A percentile compares a stretch with the other conserved stretches of the same genome.
These are phyloP conservation scores for Linanthus parryae DNA, from an alignment of 148 eudicot genomes.

Conservation along the genomic window DNA sequence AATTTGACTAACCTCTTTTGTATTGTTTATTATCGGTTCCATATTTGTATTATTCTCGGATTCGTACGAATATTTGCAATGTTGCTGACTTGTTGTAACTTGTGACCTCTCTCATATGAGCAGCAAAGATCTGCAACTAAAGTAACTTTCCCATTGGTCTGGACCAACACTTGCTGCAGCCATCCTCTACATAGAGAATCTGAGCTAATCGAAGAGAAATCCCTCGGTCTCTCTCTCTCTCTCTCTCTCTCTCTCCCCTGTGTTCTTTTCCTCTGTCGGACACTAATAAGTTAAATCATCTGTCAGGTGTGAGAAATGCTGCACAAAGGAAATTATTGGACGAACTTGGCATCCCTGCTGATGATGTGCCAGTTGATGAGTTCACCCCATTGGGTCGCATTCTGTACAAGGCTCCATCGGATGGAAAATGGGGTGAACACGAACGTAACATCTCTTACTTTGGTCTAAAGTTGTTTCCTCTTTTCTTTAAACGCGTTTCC, in stretches of 20 bases:
- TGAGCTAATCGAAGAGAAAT: constrained; percentile 68
- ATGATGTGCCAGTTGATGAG: constrained; percentile 91
- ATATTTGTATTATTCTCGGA: too few species aligned
- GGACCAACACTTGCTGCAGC: constrained; percentile 99
- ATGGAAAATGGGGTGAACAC: constrained; percentile 99
- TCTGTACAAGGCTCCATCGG: constrained; percentile 95
- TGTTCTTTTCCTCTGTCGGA: not conserved
- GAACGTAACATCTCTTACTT: constrained; percentile 46
- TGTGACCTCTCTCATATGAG: constrained; percentile 7
- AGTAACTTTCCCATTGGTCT: constrained; percentile 93
- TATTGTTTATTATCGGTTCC: too few species aligned
- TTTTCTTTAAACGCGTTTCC: too few species aligned
- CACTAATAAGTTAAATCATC: not conserved
- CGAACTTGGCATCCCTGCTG: constrained; percentile 86
- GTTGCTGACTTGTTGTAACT: not conserved
- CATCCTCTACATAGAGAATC: constrained; percentile 85
- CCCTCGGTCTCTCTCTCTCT: constrained; percentile 46
- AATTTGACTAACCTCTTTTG: too few species aligned
- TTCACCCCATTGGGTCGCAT: constrained; percentile 86
- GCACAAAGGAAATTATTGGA: constrained; percentile 96
- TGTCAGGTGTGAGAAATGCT: constrained; percentile 87
- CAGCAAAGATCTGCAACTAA: constrained; percentile 96
- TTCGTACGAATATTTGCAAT: too few species aligned
- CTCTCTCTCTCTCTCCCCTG: not conserved
- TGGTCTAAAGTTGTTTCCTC: too few species aligned